Percentiles rank a stretch among this genome's conserved stretches.
Evolutionary conservation across 495 filamentous ascomycete species (phyloP).

Genomic region (Hypoxylon fuscum): DNA sequence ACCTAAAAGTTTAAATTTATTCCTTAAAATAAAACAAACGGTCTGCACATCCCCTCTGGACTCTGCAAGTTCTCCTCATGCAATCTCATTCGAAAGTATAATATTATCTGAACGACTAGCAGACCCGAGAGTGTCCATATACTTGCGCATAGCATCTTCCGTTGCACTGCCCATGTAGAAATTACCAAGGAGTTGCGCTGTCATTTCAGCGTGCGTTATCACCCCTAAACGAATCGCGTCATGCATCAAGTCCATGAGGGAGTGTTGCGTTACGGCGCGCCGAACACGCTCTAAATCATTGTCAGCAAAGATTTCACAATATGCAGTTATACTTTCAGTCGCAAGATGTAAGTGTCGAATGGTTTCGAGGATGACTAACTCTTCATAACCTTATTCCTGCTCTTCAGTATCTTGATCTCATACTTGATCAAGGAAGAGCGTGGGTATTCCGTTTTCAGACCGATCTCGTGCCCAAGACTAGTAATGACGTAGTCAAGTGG

Average conservation of each 20-base stretch:
- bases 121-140: slow-evolving; percentile 39
- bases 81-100: too few species aligned
- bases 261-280: slow-evolving; percentile 47
- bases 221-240: slow-evolving; percentile 46
- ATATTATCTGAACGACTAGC: slow-evolving; percentile 31
- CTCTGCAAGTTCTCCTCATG: too few species aligned
- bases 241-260: slow-evolving; percentile 42
- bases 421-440: slow-evolving; percentile 46
- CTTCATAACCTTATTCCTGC: slow-evolving; percentile 41
- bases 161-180: slow-evolving; percentile 43
- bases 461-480: slow-evolving; percentile 48
- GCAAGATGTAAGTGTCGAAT: too few species aligned
- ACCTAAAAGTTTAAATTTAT: too few species aligned
- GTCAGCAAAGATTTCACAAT: slow-evolving; percentile 6
- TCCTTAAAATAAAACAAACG: too few species aligned
- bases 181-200: slow-evolving; percentile 46
- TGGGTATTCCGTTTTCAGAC: slow-evolving; percentile 44
- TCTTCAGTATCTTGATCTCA: slow-evolving; percentile 50
- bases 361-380: too few species aligned
- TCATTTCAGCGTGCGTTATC: slow-evolving; percentile 48
- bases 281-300: slow-evolving; percentile 38
- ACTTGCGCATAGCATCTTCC: slow-evolving; percentile 46
- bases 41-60: too few species aligned
- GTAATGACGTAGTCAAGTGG: slow-evolving; percentile 48
- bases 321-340: too few species aligned